Conservation (phyloP, 257 asterid genomes). For the Solanum corneliomulleri region DNA sequence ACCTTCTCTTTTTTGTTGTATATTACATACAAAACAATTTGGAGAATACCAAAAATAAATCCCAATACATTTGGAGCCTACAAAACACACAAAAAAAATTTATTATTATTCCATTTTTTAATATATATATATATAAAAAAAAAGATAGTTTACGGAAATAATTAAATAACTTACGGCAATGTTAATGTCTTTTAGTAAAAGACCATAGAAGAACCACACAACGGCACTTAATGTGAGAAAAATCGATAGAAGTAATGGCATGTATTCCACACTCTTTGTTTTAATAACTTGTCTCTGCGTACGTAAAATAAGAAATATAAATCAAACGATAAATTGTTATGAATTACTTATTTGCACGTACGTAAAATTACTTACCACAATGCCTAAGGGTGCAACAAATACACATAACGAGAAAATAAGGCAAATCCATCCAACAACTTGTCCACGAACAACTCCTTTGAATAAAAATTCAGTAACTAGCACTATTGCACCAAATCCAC, state of each 20-base stretch:
- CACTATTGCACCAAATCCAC: constrained; percentile 37
- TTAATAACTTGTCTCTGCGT: constrained; percentile 40
- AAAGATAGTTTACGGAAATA: no score
- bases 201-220: constrained; percentile 44
- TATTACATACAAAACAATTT: constrained; percentile 35
- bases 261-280: constrained; percentile 38
- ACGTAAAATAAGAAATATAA: background rate
- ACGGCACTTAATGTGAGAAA: constrained; percentile 44
- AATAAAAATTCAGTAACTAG: constrained; percentile 25
- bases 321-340: background rate
- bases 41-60: constrained; percentile 39
- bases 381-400: constrained; percentile 57
- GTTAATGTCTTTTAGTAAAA: constrained; percentile 32
- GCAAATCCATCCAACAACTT: constrained; percentile 60
- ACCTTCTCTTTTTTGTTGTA: constrained; percentile 20
- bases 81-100: background rate
- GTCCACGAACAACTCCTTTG: constrained; percentile 19
- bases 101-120: background rate
- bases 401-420: constrained; percentile 53
- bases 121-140: no score
- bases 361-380: constrained; percentile 11
- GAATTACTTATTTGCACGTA: background rate
- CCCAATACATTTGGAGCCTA: constrained; percentile 53
- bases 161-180: constrained; percentile 26
- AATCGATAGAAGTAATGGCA: constrained; percentile 36